Conservation (phyloP, 768 basidiomycete genomes). For the Amanita muscaria region DNA sequence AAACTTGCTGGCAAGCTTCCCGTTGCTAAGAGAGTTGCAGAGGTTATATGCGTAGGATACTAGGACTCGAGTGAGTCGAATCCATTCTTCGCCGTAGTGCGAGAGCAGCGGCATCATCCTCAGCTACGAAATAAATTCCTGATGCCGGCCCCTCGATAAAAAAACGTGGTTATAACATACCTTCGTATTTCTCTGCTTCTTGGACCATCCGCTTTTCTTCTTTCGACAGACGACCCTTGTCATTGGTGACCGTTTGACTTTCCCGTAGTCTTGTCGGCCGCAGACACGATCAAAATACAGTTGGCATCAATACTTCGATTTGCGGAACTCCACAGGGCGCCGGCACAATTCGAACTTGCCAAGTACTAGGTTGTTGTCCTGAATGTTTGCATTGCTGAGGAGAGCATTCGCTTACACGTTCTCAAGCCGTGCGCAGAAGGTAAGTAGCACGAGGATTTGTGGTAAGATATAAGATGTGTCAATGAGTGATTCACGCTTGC, state of each 20-base stretch:
- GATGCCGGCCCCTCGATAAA: too few relatives aligned
- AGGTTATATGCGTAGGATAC: conserved; percentile 94
- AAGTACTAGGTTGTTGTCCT: conserved; percentile 97
- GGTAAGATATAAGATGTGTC: conserved; percentile 57
- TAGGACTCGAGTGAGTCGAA: too few relatives aligned
- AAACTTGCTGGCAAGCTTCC: conserved; percentile 83
- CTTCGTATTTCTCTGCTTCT: conserved; percentile 91
- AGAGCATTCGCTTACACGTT: conserved; percentile 98
- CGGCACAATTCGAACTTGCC: conserved; percentile 96
- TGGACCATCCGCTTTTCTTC: conserved; percentile 97
- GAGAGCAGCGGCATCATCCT: conserved; percentile 82
- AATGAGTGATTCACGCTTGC: conserved; percentile 8
- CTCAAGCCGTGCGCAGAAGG: conserved; percentile 95
- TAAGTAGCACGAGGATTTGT: conserved; percentile 91
- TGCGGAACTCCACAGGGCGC: conserved; percentile 98
- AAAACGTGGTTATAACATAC: conserved; percentile 26
- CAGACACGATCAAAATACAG: conserved; percentile 93
- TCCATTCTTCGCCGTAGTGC: conserved; percentile 82
- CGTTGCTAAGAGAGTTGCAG: conserved; percentile 79
- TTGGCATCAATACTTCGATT: conserved; percentile 97
- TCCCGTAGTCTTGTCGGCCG: conserved; percentile 93
- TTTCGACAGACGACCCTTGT: conserved; percentile 94
- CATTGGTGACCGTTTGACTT: conserved; percentile 94
- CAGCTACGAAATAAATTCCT: too few relatives aligned
- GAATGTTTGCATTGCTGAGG: conserved; percentile 91